Percentiles rank a stretch among this genome's conserved stretches.
These are phyloP conservation scores for Aspergillus terreus DNA, from an alignment of 2,329 filamentous ascomycete genomes.

Conservation along the genomic window DNA sequence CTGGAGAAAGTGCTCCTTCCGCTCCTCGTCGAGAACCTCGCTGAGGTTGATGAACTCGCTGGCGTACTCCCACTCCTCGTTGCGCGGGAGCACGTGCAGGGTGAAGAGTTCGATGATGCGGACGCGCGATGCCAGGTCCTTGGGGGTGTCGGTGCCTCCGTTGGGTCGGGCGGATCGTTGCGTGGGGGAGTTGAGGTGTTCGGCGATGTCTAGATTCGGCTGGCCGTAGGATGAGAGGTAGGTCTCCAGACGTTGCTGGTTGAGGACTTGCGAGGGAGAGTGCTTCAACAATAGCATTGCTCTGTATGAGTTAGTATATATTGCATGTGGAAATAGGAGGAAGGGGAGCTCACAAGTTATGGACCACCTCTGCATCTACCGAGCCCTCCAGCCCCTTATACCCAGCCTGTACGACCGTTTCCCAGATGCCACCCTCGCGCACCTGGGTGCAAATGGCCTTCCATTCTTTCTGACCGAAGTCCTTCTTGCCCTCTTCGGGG, in stretches of 20 bases:
- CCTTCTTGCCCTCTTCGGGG: conserved; percentile 81
- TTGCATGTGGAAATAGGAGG: not conserved
- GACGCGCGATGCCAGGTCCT: conserved; percentile 77
- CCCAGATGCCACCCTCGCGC: conserved; percentile 88
- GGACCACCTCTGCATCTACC: conserved; percentile 88
- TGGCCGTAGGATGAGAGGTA: conserved; percentile 76
- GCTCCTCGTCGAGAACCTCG: conserved; percentile 86
- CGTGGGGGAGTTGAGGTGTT: conserved; percentile 51
- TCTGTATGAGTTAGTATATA: conserved; percentile 44
- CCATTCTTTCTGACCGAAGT: conserved; percentile 84
- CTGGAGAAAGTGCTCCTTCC: conserved; percentile 81
- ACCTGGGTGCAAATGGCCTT: conserved; percentile 77
- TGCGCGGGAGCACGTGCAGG: conserved; percentile 87
- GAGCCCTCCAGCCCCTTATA: conserved; percentile 86
- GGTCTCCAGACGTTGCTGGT: conserved; percentile 82
- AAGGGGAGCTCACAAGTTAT: conserved; percentile 40
- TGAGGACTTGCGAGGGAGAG: conserved; percentile 74
- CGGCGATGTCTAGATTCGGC: conserved; percentile 68
- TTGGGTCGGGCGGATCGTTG: conserved; percentile 34
- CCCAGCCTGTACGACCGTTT: conserved; percentile 80
- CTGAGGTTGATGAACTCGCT: conserved; percentile 84
- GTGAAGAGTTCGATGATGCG: conserved; percentile 95
- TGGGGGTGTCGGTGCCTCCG: conserved; percentile 74
- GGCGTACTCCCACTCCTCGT: conserved; percentile 95
- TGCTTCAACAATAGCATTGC: conserved; percentile 89